phyloP scores from a whole-genome alignment of 768 basidiomycete genomes.

The Tephrocybe rancida region DNA sequence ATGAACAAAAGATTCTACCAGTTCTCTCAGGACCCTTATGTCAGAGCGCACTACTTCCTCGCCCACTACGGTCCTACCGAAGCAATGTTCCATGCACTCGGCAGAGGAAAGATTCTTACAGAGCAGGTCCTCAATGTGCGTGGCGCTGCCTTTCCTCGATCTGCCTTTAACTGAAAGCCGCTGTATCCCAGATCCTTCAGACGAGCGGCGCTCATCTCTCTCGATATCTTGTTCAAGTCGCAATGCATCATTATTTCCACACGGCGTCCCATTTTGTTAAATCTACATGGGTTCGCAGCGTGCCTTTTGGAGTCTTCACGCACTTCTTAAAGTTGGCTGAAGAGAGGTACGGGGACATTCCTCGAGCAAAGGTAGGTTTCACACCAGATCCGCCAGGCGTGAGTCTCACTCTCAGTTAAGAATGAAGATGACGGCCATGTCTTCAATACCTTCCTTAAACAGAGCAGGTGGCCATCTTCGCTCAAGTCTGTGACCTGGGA shows the following conservation, averaged over 20 bases:
- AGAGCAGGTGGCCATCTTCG: constrained; percentile 65
- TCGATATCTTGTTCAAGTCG: constrained; percentile 76
- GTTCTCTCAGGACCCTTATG: constrained; percentile 74
- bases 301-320: constrained; percentile 60
- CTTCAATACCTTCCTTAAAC: constrained; percentile 67
- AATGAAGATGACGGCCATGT: constrained; percentile 75
- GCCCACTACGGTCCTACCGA: constrained; percentile 69
- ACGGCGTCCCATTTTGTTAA: constrained; percentile 76
- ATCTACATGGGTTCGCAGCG: constrained; percentile 69
- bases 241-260: constrained; percentile 79
- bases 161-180: not conserved
- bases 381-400: constrained; percentile 1
- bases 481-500: constrained; percentile 65
- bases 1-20: constrained; percentile 59
- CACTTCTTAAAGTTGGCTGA: constrained; percentile 66
- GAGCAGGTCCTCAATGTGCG: constrained; percentile 72
- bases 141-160: constrained; percentile 21
- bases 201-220: constrained; percentile 78
- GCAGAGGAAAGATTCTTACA: constrained; percentile 65
- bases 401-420: constrained; percentile 29
- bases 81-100: constrained; percentile 76
- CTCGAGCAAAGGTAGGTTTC: constrained; percentile 52
- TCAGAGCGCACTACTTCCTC: constrained; percentile 79
- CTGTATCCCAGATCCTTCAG: constrained; percentile 58
- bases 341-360: constrained; percentile 64